Evolutionary conservation across 2,329 filamentous ascomycete species (phyloP).

Genomic region (Colletotrichum somersetense): DNA sequence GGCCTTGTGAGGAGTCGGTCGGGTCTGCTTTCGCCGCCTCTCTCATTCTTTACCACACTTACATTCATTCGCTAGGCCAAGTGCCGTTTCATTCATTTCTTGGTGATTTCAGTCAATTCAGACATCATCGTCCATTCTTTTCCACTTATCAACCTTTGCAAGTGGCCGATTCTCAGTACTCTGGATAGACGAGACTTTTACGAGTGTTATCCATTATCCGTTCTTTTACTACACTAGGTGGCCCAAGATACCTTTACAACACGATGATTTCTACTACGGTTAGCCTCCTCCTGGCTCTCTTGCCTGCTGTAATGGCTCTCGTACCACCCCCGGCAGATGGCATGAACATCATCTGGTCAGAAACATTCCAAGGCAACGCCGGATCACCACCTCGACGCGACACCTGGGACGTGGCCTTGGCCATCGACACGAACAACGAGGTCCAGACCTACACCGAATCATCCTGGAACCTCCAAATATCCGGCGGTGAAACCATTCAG

Average conservation of each 20-base stretch:
- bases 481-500: conserved; percentile 63
- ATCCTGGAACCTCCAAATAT: conserved; percentile 63
- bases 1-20: conserved; percentile 5
- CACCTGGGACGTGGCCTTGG: conserved; percentile 59
- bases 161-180: neutral
- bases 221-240: neutral
- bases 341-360: conserved; percentile 59
- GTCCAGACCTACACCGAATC: conserved; percentile 62
- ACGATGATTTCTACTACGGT: conserved; percentile 11
- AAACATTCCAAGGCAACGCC: conserved; percentile 57
- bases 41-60: conserved; percentile 18
- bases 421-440: conserved; percentile 65
- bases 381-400: conserved; percentile 53
- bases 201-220: neutral
- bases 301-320: conserved; percentile 51
- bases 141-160: conserved; percentile 1
- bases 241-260: neutral
- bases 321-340: conserved; percentile 55
- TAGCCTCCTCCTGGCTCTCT: conserved; percentile 38
- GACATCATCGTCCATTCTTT: conserved; percentile 25
- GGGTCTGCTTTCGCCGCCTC: conserved; percentile 12
- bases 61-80: conserved; percentile 26
- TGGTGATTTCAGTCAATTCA: conserved; percentile 27
- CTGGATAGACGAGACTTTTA: conserved; percentile 1
- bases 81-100: conserved; percentile 36